phyloP scores from a whole-genome alignment of 2,329 filamentous ascomycete species.

The Cordyceps farinosa region DNA sequence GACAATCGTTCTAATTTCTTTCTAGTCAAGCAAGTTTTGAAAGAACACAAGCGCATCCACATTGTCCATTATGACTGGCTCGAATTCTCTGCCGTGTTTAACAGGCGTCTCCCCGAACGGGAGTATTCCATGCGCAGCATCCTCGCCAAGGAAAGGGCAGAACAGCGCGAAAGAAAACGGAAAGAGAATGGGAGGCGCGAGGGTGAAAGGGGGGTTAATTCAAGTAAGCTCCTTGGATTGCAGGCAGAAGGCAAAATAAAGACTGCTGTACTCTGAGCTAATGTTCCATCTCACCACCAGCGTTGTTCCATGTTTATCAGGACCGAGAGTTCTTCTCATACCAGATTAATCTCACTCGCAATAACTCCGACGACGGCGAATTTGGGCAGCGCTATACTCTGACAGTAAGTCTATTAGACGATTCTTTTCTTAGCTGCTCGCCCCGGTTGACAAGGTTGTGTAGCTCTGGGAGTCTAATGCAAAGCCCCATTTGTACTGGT shows the following conservation, averaged over 20 bases:
- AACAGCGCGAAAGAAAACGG: conserved; percentile 31
- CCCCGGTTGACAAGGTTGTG: neutral
- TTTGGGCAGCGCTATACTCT: conserved; percentile 57
- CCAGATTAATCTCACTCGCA: conserved; percentile 57
- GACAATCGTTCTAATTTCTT: neutral
- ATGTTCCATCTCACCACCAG: conserved; percentile 4
- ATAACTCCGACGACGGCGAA: conserved; percentile 41
- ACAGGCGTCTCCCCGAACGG: conserved; percentile 30
- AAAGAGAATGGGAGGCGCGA: conserved; percentile 38
- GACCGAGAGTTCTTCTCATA: conserved; percentile 63
- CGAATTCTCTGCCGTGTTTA: conserved; percentile 40
- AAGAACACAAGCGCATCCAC: conserved; percentile 32
- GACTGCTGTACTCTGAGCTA: neutral
- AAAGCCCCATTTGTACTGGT: conserved; percentile 57
- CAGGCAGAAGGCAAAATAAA: neutral
- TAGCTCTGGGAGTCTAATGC: conserved; percentile 67
- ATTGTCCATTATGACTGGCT: conserved; percentile 53
- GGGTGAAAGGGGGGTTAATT: conserved; percentile 44
- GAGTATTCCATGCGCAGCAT: conserved; percentile 42
- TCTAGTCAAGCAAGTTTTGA: conserved; percentile 38
- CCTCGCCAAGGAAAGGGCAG: conserved; percentile 29
- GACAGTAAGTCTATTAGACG: conserved; percentile 44
- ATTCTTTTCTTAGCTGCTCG: neutral
- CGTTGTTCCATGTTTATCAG: conserved; percentile 58
- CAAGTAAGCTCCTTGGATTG: conserved; percentile 37